A percentile compares a stretch with the other conserved stretches of the same genome.
phyloP scores from a whole-genome alignment of 2,329 filamentous ascomycete species.

The Metarhizium album region DNA sequence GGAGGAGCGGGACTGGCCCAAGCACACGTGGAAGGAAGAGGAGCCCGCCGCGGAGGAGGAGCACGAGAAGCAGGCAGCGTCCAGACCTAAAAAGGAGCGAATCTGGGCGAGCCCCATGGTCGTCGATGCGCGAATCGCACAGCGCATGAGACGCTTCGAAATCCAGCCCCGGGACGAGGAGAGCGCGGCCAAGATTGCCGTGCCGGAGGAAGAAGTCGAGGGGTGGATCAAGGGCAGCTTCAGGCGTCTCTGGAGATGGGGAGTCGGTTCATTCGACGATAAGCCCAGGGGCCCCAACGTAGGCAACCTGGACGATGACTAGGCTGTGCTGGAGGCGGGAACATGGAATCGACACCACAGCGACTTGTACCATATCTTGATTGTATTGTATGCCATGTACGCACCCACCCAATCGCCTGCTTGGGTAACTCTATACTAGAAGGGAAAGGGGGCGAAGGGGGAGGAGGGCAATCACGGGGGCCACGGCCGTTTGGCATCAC shows the following conservation, averaged over 20 bases:
- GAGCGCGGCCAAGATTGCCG: constrained; percentile 48
- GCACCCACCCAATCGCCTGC: too few species aligned
- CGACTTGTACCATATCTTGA: not conserved
- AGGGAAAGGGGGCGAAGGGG: not conserved
- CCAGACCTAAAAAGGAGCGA: constrained; percentile 46
- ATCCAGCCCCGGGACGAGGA: constrained; percentile 59
- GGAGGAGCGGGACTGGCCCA: constrained; percentile 78
- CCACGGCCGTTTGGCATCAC: too few species aligned
- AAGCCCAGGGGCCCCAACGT: constrained; percentile 31
- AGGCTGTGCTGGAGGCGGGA: constrained; percentile 5
- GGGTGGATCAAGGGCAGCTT: constrained; percentile 55
- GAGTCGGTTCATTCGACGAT: constrained; percentile 26
- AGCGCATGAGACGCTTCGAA: constrained; percentile 72
- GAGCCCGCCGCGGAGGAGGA: constrained; percentile 27
- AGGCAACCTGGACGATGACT: constrained; percentile 28
- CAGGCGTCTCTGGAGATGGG: constrained; percentile 42
- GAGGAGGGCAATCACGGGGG: not conserved
- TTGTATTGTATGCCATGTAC: constrained; percentile 1
- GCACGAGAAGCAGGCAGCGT: constrained; percentile 25
- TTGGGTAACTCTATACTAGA: too few species aligned
- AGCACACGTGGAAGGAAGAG: constrained; percentile 55
- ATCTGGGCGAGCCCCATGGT: constrained; percentile 69
- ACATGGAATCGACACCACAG: not conserved
- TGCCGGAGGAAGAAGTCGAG: constrained; percentile 58
- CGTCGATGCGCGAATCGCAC: constrained; percentile 63